Percentiles rank a stretch among this genome's conserved stretches.
Evolutionary conservation across 2,329 filamentous ascomycete genomes (phyloP).

Genomic region (Daldinia sp.): DNA sequence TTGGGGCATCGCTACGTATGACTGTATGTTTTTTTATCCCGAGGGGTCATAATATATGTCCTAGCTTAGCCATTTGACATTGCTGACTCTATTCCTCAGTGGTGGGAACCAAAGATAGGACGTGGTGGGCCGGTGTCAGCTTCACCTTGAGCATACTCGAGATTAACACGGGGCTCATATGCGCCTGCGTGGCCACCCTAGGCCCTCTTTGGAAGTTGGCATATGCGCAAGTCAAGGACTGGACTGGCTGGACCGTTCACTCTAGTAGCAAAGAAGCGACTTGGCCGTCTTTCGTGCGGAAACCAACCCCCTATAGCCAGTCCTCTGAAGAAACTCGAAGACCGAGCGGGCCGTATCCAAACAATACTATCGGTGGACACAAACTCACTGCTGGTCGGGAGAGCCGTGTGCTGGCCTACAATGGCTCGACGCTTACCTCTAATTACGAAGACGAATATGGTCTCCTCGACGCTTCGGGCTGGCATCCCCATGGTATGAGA

Average conservation of each 20-base stretch:
- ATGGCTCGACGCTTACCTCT: constrained; percentile 14
- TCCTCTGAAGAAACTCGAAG: constrained; percentile 22
- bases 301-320: constrained; percentile 13
- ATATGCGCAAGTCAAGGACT: constrained; percentile 30
- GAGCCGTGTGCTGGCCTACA: not conserved
- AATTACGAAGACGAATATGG: constrained; percentile 35
- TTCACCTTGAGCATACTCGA: constrained; percentile 44
- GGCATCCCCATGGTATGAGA: constrained; percentile 7
- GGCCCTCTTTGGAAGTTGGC: constrained; percentile 40
- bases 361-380: constrained; percentile 2
- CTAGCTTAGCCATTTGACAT: no score
- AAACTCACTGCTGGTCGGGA: constrained; percentile 20
- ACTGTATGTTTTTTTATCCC: constrained; percentile 40
- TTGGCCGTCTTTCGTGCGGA: constrained; percentile 37
- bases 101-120: constrained; percentile 36
- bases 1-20: constrained; percentile 42
- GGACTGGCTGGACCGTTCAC: constrained; percentile 26
- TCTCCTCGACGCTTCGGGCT: constrained; percentile 25
- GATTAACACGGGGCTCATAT: constrained; percentile 45
- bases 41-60: no score
- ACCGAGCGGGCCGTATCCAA: constrained; percentile 16
- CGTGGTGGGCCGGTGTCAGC: constrained; percentile 45
- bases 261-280: constrained; percentile 18
- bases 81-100: constrained; percentile 27
- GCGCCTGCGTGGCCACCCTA: constrained; percentile 41